These are phyloP conservation scores for Exidia glandulosa DNA, from an alignment of 768 basidiomycete species.

Conservation along the genomic window DNA sequence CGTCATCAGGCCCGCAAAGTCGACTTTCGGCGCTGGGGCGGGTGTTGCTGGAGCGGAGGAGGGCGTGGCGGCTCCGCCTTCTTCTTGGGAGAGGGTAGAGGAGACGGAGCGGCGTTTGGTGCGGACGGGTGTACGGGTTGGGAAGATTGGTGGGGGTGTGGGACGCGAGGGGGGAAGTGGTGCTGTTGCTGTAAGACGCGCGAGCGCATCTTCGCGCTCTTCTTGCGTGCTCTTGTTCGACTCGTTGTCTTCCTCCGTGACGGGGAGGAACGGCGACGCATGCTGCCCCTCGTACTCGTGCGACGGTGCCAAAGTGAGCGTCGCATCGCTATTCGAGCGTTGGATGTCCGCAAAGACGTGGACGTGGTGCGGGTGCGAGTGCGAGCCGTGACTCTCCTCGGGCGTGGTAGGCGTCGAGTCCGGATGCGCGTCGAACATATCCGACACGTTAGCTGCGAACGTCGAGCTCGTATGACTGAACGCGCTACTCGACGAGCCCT, in stretches of 20 bases:
- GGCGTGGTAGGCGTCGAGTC: neutral
- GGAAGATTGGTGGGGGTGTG: slow-evolving; percentile 41
- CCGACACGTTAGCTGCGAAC: neutral
- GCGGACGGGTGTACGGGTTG: slow-evolving; percentile 81
- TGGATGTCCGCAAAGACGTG: neutral
- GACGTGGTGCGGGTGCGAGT: neutral
- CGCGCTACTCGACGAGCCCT: neutral
- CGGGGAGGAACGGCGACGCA: neutral
- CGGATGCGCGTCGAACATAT: neutral
- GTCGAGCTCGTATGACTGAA: neutral
- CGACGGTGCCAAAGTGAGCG: neutral
- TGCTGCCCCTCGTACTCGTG: neutral
- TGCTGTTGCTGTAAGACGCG: neutral
- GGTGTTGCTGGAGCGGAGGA: slow-evolving; percentile 27
- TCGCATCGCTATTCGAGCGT: neutral
- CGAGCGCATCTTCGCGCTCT: neutral
- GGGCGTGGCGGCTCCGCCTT: slow-evolving; percentile 30
- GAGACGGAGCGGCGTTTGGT: slow-evolving; percentile 95
- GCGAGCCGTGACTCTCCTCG: neutral
- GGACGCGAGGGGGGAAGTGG: neutral
- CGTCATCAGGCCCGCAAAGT: slow-evolving; percentile 53
- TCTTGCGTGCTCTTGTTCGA: neutral
- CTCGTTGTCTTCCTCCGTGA: neutral
- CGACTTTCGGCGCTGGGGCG: slow-evolving; percentile 32
- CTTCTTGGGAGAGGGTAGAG: slow-evolving; percentile 50